phyloP scores from a whole-genome alignment of 306 rosid genomes.

The Castanea mollissima region DNA sequence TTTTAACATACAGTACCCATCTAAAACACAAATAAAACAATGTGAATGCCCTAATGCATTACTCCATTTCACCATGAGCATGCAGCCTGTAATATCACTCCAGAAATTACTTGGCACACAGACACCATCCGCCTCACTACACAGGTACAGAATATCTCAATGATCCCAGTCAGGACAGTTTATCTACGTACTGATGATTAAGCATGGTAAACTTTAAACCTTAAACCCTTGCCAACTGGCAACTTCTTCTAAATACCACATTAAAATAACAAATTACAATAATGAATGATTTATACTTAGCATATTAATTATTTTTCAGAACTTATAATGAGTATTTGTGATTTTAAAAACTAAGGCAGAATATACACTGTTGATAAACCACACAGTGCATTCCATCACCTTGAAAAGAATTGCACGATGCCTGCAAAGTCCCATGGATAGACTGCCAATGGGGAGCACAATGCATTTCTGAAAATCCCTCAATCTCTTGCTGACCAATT shows the following conservation, averaged over 20 bases:
- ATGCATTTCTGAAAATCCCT: slow-evolving; percentile 73
- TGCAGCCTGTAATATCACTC: not conserved
- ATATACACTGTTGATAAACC: not conserved
- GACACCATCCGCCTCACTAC: not conserved
- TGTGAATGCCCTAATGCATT: not conserved
- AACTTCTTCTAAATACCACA: not conserved
- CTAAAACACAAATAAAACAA: not conserved
- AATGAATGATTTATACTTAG: not conserved
- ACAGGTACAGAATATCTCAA: not conserved
- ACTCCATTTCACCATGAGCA: not conserved
- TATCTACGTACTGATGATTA: not conserved
- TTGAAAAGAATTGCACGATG: slow-evolving; percentile 98
- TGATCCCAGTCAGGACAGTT: not conserved
- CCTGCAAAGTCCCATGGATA: slow-evolving; percentile 88
- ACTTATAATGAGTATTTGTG: not conserved
- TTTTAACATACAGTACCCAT: not conserved
- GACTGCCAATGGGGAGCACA: slow-evolving; percentile 86
- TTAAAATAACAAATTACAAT: not conserved
- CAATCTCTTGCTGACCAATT: slow-evolving; percentile 74
- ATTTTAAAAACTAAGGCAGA: not conserved
- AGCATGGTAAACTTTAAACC: not conserved
- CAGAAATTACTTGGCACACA: not conserved
- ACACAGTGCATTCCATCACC: slow-evolving; percentile 41
- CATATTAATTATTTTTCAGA: not conserved
- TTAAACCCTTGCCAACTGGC: not conserved